These are phyloP conservation scores for Clitoria ternatea DNA, from an alignment of 306 rosid species.

Conservation along the genomic window DNA sequence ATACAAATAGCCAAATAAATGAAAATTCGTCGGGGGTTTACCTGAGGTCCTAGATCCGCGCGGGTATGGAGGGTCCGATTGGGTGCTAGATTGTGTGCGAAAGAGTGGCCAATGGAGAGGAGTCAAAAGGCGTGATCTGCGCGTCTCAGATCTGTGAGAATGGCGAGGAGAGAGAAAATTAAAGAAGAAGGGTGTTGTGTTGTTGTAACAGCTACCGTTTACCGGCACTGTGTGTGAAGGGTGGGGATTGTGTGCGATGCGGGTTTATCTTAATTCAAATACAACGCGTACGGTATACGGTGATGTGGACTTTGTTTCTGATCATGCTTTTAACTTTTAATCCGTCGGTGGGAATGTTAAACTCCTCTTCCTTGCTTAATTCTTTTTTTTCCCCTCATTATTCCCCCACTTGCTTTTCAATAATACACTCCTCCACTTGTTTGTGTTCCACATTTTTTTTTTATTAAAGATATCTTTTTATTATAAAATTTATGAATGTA, in stretches of 20 bases:
- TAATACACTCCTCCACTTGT: too few relatives aligned
- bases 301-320: conserved; percentile 22
- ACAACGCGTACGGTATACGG: conserved; percentile 35
- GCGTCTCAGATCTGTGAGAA: conserved; percentile 21
- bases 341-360: too few relatives aligned
- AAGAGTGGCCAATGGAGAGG: background rate
- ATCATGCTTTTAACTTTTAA: too few relatives aligned
- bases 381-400: too few relatives aligned
- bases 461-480: too few relatives aligned
- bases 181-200: background rate
- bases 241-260: conserved; percentile 15
- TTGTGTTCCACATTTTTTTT: too few relatives aligned
- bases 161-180: background rate
- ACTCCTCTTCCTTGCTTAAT: too few relatives aligned
- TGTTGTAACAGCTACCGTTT: background rate
- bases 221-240: conserved; percentile 3
- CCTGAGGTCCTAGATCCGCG: conserved; percentile 44
- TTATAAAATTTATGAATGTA: too few relatives aligned
- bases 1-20: background rate
- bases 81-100: background rate
- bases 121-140: conserved; percentile 16
- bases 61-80: conserved; percentile 22
- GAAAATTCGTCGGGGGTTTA: conserved; percentile 2
- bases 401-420: too few relatives aligned
- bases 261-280: conserved; percentile 7